These are phyloP conservation scores for Fusarium coffeatum DNA, from an alignment of 2,329 filamentous ascomycete genomes.

Conservation along the genomic window DNA sequence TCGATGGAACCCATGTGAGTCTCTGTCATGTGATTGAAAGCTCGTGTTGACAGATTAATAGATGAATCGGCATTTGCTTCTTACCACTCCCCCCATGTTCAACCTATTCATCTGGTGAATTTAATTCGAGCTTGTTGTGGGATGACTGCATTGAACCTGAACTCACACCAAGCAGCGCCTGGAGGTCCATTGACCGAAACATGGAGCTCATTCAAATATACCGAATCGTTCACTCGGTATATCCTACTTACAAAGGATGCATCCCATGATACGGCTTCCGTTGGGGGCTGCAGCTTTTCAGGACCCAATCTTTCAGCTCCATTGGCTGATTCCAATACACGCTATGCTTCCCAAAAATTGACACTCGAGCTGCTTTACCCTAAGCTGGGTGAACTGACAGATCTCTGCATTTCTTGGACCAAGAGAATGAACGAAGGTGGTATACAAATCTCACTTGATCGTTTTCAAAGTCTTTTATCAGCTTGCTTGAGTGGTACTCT, in stretches of 20 bases:
- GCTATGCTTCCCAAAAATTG: conserved; percentile 61
- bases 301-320: conserved; percentile 27
- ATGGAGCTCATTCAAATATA: conserved; percentile 58
- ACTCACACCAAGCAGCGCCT: conserved; percentile 52
- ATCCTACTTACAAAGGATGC: conserved; percentile 62
- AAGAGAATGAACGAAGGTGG: conserved; percentile 59
- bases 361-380: conserved; percentile 65
- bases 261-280: neutral
- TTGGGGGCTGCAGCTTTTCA: conserved; percentile 7
- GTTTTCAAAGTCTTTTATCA: conserved; percentile 63
- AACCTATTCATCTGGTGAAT: conserved; percentile 73
- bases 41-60: conserved; percentile 48
- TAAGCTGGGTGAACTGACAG: conserved; percentile 62
- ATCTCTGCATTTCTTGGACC: conserved; percentile 61
- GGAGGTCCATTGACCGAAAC: conserved; percentile 62
- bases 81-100: conserved; percentile 71
- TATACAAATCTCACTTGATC: conserved; percentile 63
- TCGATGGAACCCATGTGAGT: conserved; percentile 83
- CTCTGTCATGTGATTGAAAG: neutral
- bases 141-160: conserved; percentile 49
- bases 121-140: conserved; percentile 79
- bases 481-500: conserved; percentile 60
- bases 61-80: conserved; percentile 76
- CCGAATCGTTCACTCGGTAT: conserved; percentile 62
- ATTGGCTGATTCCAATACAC: conserved; percentile 49